These are phyloP conservation scores for Coprinellus micaceus DNA, from an alignment of 768 basidiomycete genomes.

Conservation along the genomic window DNA sequence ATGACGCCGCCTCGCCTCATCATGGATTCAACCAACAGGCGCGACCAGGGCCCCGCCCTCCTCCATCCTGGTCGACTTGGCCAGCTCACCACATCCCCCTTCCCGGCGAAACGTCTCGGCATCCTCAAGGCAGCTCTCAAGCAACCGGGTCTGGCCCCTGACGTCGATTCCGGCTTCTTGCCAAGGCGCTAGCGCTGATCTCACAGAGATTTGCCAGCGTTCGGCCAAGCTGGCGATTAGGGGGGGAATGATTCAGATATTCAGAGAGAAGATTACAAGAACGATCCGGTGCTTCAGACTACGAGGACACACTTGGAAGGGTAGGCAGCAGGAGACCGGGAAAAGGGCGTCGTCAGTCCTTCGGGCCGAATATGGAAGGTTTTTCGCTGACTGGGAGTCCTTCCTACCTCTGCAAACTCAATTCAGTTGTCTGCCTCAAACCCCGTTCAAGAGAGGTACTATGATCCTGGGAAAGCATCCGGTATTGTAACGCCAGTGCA, in stretches of 20 bases:
- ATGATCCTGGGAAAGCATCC: too few species aligned
- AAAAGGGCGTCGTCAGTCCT: too few species aligned
- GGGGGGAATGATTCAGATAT: slow-evolving; percentile 94
- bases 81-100: slow-evolving; percentile 98
- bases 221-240: slow-evolving; percentile 96
- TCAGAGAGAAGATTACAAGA: slow-evolving; percentile 60
- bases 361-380: too few species aligned
- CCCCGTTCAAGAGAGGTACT: too few species aligned
- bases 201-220: slow-evolving; percentile 97
- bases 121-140: slow-evolving; percentile 91
- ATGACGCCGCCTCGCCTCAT: slow-evolving; percentile 96
- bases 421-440: too few species aligned
- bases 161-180: slow-evolving; percentile 85
- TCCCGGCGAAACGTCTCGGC: slow-evolving; percentile 91
- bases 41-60: slow-evolving; percentile 90
- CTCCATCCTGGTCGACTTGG: slow-evolving; percentile 97
- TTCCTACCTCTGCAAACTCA: too few species aligned
- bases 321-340: too few species aligned
- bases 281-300: slow-evolving; percentile 89
- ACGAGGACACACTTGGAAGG: slow-evolving; percentile 96
- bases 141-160: slow-evolving; percentile 81
- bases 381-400: too few species aligned
- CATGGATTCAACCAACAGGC: slow-evolving; percentile 95
- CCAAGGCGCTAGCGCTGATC: slow-evolving; percentile 95
- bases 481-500: too few species aligned